Percentiles rank a stretch among this genome's conserved stretches.
Evolutionary conservation across 352 stramenopile genomes (phyloP).

Genomic region (Phytophthora melonis): DNA sequence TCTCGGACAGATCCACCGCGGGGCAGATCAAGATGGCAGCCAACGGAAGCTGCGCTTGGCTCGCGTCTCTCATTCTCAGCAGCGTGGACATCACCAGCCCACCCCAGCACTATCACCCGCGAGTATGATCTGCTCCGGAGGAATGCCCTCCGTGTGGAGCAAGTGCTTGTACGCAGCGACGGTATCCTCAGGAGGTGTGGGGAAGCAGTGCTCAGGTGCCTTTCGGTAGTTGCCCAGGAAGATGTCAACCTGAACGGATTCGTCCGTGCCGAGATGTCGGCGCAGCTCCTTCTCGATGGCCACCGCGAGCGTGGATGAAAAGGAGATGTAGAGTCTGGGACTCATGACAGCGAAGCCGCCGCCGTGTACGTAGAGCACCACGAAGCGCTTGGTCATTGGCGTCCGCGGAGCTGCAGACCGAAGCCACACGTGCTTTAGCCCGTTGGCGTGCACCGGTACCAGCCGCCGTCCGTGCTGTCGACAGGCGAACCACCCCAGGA

Average conservation of each 20-base stretch:
- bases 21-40: conserved; percentile 52
- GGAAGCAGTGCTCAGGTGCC: conserved; percentile 50
- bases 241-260: conserved; percentile 42
- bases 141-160: conserved; percentile 37
- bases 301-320: conserved; percentile 36
- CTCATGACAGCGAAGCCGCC: conserved; percentile 59
- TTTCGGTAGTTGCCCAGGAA: conserved; percentile 66
- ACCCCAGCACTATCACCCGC: conserved; percentile 50
- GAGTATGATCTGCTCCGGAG: conserved; percentile 45
- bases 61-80: conserved; percentile 41
- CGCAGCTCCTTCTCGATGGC: conserved; percentile 38
- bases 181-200: conserved; percentile 48
- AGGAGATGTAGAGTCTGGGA: conserved; percentile 49
- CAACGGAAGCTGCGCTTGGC: conserved; percentile 32
- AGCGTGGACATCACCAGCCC: conserved; percentile 55
- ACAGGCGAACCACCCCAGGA: conserved; percentile 41
- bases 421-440: conserved; percentile 56
- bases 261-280: conserved; percentile 2
- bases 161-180: conserved; percentile 54
- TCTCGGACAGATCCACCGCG: conserved; percentile 54
- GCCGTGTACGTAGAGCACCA: conserved; percentile 70
- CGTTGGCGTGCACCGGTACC: conserved; percentile 39
- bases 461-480: conserved; percentile 32
- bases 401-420: conserved; percentile 14
- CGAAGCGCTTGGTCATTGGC: conserved; percentile 27